These are phyloP conservation scores for Solanum etuberosum DNA, from an alignment of 257 asterid species.

Conservation along the genomic window DNA sequence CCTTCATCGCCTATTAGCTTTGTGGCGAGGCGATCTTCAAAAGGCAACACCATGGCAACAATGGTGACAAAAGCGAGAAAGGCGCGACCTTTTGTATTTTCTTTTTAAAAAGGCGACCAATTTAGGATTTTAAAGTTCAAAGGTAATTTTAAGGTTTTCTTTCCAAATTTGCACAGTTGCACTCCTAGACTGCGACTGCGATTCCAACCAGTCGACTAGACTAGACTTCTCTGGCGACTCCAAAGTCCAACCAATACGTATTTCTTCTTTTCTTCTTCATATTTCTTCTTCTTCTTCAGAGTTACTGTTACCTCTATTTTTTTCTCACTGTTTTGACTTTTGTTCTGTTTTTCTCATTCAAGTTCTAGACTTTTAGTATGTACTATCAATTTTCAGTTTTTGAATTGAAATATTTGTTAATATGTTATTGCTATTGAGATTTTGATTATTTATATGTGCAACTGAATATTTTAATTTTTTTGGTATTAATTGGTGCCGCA, in stretches of 20 bases:
- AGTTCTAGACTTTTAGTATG: not conserved
- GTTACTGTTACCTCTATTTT: not conserved
- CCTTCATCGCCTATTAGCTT: not conserved
- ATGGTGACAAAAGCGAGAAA: not conserved
- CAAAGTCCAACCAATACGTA: no score
- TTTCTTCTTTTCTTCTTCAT: not conserved
- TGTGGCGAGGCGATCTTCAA: not conserved
- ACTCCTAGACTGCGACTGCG: not conserved
- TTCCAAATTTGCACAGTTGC: not conserved
- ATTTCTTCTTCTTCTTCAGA: not conserved
- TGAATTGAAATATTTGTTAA: no score
- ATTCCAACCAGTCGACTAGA: not conserved
- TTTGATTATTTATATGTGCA: not conserved
- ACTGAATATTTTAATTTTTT: no score
- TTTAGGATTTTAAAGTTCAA: not conserved
- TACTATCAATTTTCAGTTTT: not conserved
- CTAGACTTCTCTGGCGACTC: not conserved
- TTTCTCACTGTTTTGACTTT: not conserved
- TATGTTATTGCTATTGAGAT: not conserved
- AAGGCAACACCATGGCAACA: not conserved
- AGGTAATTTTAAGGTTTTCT: not conserved
- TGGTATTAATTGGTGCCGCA: not conserved
- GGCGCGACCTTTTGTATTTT: not conserved
- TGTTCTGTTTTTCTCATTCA: not conserved
- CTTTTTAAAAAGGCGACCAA: not conserved